Evolutionary conservation across 495 filamentous ascomycete species (phyloP), one percentile per base, ranked within the genome.

Genomic region (Tuber indicum): DNA sequence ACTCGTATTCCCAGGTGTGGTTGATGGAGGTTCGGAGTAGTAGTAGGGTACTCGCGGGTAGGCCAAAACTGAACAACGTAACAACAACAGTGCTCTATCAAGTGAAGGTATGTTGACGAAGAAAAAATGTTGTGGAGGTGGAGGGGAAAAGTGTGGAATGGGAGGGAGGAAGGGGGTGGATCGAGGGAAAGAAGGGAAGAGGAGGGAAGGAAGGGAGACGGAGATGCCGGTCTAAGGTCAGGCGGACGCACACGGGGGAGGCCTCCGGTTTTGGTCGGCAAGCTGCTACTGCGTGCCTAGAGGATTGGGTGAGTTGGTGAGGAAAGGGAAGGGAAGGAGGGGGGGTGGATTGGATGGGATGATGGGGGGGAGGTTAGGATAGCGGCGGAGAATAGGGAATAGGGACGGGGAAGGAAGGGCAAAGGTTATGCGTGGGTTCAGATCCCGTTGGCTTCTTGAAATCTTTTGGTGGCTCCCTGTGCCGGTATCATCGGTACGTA

Each of bases 201-300:
- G 69, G 69, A 76, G 58, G 26, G 8, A 32, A 32, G 58, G 46
- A 66, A 58, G 76, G 52, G 74, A 80, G 75, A 79, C 77, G 74
- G 78, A 79, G 77, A 79, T 66, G 78, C 74, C 78, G 78, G 77
- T 78, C 69, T 45, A 79, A 75, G 77, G 77, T 80, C 78, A 80
- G 78, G 78, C 77, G 78, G 78, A 80, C 78, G 78, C 77, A 80
- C 73, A 79, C 78, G 78, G 78, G 79, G 78, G 77, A 74, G 62
- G 62, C 62, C 78, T 80, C 78, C 77, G 78, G 78, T 80, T 80
- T 80, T 80, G 77, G 78, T 79, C 77, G 78, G 78, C 77, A 80
- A 80, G 45, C 74, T 80, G 78, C 77, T 76, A 80, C 78, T 66
- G 58, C 26, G n/a, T 66, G 12, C n/a, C 14, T 32, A 17, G 58